Evolutionary conservation across 2,329 filamentous ascomycete species (phyloP).

Genomic region (Alternaria ethzedia): DNA sequence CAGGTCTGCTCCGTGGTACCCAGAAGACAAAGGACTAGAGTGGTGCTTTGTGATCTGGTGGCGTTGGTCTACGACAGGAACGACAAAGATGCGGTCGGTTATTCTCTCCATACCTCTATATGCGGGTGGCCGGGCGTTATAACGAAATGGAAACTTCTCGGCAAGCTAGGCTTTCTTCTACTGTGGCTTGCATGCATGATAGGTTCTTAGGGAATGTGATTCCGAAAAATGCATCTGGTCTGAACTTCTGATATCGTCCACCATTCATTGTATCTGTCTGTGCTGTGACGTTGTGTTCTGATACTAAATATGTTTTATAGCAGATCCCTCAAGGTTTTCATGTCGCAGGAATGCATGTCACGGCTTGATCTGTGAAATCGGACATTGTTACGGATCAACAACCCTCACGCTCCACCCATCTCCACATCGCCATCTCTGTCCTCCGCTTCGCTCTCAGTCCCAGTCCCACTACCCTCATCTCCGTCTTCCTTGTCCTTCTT

Average conservation of each 20-base stretch:
- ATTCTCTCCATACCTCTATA: conserved; percentile 47
- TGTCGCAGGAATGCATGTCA: background rate
- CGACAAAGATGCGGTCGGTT: conserved; percentile 44
- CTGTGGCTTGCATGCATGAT: conserved; percentile 44
- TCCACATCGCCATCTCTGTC: conserved; percentile 7
- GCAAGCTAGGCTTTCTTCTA: conserved; percentile 37
- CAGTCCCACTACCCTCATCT: conserved; percentile 1
- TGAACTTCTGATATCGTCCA: conserved; percentile 29
- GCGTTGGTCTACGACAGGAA: conserved; percentile 33
- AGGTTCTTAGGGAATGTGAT: conserved; percentile 48
- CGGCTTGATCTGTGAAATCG: background rate
- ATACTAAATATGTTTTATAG: background rate
- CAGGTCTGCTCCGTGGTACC: conserved; percentile 99
- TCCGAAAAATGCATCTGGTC: conserved; percentile 46
- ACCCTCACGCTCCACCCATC: background rate
- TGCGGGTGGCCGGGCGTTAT: conserved; percentile 49
- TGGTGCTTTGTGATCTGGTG: conserved; percentile 33
- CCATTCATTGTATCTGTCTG: background rate
- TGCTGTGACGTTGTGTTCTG: background rate
- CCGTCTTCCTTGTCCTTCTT: conserved; percentile 26
- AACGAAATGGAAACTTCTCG: conserved; percentile 39
- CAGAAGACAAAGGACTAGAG: conserved; percentile 95
- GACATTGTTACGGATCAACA: background rate
- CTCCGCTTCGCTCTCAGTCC: conserved; percentile 11
- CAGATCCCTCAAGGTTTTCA: background rate